Conservation (phyloP, 106 monocot genomes). For the Alisma plantagoaquatica region DNA sequence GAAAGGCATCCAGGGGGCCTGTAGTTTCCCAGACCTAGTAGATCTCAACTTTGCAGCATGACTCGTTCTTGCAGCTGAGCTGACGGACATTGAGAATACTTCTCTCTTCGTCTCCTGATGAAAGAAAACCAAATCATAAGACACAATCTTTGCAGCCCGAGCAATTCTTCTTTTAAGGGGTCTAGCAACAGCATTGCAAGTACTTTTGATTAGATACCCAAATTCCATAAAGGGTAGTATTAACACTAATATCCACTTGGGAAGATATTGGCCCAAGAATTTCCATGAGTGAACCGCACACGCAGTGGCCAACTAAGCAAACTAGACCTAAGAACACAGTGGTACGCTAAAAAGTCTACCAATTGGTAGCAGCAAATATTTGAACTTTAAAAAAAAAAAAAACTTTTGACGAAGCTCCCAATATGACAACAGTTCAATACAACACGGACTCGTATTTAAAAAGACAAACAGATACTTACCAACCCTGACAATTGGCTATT, state of each 20-base stretch:
- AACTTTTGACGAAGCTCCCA: neutral
- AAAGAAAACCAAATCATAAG: too few species aligned
- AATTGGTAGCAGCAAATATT: too few species aligned
- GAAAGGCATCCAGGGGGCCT: slow-evolving; percentile 93
- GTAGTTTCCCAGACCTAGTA: slow-evolving; percentile 15
- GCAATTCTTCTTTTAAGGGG: neutral
- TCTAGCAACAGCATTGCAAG: too few species aligned
- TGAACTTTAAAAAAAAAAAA: slow-evolving; percentile 3
- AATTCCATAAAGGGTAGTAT: too few species aligned
- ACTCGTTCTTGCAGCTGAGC: too few species aligned
- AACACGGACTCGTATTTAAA: neutral
- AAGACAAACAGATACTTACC: slow-evolving; percentile 1
- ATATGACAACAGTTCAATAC: too few species aligned
- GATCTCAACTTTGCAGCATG: slow-evolving; percentile 2
- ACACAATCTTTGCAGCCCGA: slow-evolving; percentile 1
- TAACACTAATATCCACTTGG: too few species aligned
- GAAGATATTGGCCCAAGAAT: too few species aligned
- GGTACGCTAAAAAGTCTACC: neutral
- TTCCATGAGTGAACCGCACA: too few species aligned
- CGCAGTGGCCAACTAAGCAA: too few species aligned
- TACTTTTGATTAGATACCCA: too few species aligned
- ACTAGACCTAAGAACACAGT: neutral
- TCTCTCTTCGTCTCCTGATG: slow-evolving; percentile 1
- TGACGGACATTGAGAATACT: slow-evolving; percentile 2
- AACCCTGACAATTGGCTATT: slow-evolving; percentile 25